These are phyloP conservation scores for Epichloe amarillans DNA, from an alignment of 2,329 filamentous ascomycete species.

Conservation along the genomic window DNA sequence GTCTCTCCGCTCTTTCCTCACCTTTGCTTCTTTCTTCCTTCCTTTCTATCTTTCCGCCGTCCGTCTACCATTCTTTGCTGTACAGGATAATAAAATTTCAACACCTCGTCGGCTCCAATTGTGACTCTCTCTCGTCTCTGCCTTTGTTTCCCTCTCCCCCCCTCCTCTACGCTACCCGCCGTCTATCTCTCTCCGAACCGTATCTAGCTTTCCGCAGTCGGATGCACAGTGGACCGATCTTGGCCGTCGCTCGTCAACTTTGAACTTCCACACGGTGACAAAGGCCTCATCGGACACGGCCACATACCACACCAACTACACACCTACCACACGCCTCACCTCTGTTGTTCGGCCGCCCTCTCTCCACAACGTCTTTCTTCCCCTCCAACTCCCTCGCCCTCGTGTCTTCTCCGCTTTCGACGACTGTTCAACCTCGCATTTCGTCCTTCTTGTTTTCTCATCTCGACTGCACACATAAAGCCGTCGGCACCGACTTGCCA, in stretches of 20 bases:
- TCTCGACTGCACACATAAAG: not conserved
- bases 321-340: not conserved
- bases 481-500: not conserved
- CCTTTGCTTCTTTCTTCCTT: not conserved
- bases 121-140: not conserved
- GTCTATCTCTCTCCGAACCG: not conserved
- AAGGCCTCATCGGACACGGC: not conserved
- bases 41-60: not conserved
- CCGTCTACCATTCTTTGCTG: not conserved
- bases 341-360: not conserved
- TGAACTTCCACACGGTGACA: not conserved
- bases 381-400: not conserved
- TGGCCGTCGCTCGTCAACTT: not conserved
- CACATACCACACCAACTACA: not conserved
- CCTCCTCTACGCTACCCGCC: not conserved
- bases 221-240: not conserved
- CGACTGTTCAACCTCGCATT: not conserved
- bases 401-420: not conserved
- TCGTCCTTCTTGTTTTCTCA: not conserved
- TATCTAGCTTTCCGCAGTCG: constrained; percentile 4
- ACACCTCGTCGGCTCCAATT: not conserved
- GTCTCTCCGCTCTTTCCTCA: constrained; percentile 2
- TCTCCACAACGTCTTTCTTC: not conserved
- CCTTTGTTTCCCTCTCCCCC: not conserved
- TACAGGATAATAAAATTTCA: not conserved